Conservation (phyloP, 768 basidiomycete species). For the Tulasnella calospora region DNA sequence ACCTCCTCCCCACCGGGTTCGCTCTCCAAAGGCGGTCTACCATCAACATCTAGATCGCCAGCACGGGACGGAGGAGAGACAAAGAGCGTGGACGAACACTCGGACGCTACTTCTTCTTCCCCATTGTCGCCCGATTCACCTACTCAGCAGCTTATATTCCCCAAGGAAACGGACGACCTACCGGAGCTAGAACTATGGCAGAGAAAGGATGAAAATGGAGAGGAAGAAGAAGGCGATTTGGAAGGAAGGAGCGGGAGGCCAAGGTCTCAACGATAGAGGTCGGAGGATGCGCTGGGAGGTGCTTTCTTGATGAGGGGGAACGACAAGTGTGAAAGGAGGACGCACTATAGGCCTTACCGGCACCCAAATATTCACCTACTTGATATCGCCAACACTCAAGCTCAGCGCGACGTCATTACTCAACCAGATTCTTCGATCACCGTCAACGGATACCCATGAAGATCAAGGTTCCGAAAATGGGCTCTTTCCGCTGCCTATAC, state of each 20-base stretch:
- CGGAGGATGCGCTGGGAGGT: not conserved
- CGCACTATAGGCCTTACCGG: not conserved
- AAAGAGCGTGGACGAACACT: not conserved
- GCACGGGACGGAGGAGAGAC: not conserved
- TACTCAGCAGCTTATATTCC: slow-evolving; percentile 10
- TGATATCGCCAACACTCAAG: slow-evolving; percentile 15
- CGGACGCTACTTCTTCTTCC: not conserved
- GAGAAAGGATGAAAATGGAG: not conserved
- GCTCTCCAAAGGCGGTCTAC: no score
- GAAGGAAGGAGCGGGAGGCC: not conserved
- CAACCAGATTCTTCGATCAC: not conserved
- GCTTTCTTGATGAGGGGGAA: not conserved
- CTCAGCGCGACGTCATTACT: not conserved
- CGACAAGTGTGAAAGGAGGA: not conserved
- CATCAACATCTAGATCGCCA: not conserved
- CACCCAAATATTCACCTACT: not conserved
- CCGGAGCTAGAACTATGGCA: slow-evolving; percentile 15
- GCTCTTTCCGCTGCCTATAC: slow-evolving; percentile 10
- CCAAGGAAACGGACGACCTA: slow-evolving; percentile 1
- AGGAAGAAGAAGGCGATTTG: not conserved
- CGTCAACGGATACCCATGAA: not conserved
- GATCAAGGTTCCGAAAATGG: not conserved
- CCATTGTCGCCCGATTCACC: not conserved
- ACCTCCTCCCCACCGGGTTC: no score
- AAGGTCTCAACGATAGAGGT: not conserved